Evolutionary conservation across 176 grass and related monocot species (phyloP), one percentile per base, ranked within the genome.

Genomic region (Zoysia japonica): DNA sequence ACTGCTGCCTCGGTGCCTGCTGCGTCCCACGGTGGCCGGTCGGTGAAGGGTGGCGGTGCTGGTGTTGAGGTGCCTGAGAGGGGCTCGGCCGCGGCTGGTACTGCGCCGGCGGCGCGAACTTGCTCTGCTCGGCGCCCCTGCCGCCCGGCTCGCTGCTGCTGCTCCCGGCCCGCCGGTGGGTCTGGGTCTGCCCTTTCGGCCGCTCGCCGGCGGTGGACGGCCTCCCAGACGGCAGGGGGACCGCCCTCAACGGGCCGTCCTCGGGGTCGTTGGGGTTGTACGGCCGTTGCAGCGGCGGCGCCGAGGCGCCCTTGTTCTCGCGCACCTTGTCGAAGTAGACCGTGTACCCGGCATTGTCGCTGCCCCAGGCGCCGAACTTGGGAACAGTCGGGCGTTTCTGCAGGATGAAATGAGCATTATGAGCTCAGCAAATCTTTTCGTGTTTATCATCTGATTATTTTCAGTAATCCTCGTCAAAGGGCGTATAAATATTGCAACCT

Each of bases 351-450:
- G 60, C 91, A 86, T 91, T 91, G 52, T 86, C 71, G 70, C 42
- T 78, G 47, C 91, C 91, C 91, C 91, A 93, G 64, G 80, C 65
- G 76, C 88, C 91, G 82, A 93, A 93, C 87, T 93, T 85, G 19
- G 91, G 91, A 70, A 93, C 85, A 70, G 79, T 78, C 20, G 83
- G 6, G 9, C 85, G 85, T 50, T 88, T 91, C 91, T 93, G 88
- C 77, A 40, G 28, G 28, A 28, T 28, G 28, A 28, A 28, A 28
- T 28, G 28, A 28, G 28, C 28, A 28, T 28, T 28, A 28, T 28
- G 28, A 28, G 28, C 28, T 28, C 28, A 28, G 28, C 28, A 28
- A 28, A 28, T 28, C 28, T 28, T 28, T 28, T 28, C 28, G 28
- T 28, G 28, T 28, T 28, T 28, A 28, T 28, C 28, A 28, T 28